Evolutionary conservation across 2,329 filamentous ascomycete species (phyloP).

Genomic region (Ascochyta pisi): DNA sequence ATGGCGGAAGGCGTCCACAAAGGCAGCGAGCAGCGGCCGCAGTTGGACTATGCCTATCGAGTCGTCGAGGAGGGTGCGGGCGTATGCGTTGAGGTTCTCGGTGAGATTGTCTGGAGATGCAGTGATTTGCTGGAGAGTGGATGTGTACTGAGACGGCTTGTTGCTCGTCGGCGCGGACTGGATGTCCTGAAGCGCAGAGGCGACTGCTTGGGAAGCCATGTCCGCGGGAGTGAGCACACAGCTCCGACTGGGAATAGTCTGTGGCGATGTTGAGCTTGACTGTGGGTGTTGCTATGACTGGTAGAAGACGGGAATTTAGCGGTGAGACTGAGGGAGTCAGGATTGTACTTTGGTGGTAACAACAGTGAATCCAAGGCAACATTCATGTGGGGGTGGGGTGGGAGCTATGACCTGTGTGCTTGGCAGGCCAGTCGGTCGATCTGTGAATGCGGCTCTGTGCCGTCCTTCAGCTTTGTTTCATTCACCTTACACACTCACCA

Average conservation of each 20-base stretch:
- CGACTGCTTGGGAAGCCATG: constrained; percentile 61
- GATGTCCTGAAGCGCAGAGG: constrained; percentile 57
- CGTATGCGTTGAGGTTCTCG: constrained; percentile 71
- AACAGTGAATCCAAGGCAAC: constrained; percentile 8
- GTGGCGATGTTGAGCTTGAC: not conserved
- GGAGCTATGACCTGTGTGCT: constrained; percentile 11
- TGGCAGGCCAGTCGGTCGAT: constrained; percentile 8
- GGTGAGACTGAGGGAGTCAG: not conserved
- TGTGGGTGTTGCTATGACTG: not conserved
- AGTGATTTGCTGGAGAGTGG: constrained; percentile 64
- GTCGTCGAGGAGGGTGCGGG: constrained; percentile 71
- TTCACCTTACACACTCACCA: not conserved
- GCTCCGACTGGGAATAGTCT: not conserved
- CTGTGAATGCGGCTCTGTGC: constrained; percentile 11
- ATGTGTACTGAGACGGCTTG: constrained; percentile 64
- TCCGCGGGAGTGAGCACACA: constrained; percentile 18
- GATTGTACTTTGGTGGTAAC: not conserved
- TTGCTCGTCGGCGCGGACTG: constrained; percentile 56
- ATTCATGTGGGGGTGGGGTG: constrained; percentile 19
- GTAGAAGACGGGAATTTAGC: not conserved
- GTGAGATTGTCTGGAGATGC: constrained; percentile 56
- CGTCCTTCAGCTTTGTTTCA: not conserved
- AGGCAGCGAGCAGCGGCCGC: constrained; percentile 71
- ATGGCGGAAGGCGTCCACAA: constrained; percentile 68
- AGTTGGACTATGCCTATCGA: constrained; percentile 78